A percentile compares a stretch with the other conserved stretches of the same genome.
Evolutionary conservation across 2,329 filamentous ascomycete genomes (phyloP).

Genomic region (Hymenoscyphus infarciens): DNA sequence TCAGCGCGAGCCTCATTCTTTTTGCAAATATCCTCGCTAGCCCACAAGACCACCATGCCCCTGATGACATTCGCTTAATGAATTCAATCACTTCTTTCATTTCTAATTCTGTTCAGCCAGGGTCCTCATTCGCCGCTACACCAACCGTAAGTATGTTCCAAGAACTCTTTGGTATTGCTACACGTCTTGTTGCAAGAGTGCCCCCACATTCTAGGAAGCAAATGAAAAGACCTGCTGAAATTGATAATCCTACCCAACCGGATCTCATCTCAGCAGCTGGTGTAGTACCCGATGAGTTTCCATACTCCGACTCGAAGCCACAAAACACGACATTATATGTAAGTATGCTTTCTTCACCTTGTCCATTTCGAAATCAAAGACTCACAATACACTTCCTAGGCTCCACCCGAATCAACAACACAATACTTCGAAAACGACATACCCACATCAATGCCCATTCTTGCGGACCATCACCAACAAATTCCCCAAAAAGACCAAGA

Average conservation of each 20-base stretch:
- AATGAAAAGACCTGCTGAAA: slow-evolving; percentile 14
- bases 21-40: slow-evolving; percentile 96
- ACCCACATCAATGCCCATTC: neutral
- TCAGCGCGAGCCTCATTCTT: slow-evolving; percentile 84
- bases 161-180: slow-evolving; percentile 18
- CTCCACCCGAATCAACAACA: slow-evolving; percentile 7
- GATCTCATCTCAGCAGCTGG: slow-evolving; percentile 4
- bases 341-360: slow-evolving; percentile 4
- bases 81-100: slow-evolving; percentile 56
- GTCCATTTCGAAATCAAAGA: neutral
- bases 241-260: slow-evolving; percentile 9
- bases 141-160: slow-evolving; percentile 18
- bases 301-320: slow-evolving; percentile 6
- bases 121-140: slow-evolving; percentile 15
- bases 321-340: slow-evolving; percentile 9
- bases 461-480: slow-evolving; percentile 12
- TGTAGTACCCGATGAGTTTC: neutral
- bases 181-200: slow-evolving; percentile 17
- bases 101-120: slow-evolving; percentile 13
- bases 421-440: slow-evolving; percentile 7
- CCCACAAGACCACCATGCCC: slow-evolving; percentile 77
- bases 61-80: slow-evolving; percentile 85
- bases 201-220: slow-evolving; percentile 11
- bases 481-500: slow-evolving; percentile 12
- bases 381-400: slow-evolving; percentile 11